These are phyloP conservation scores for Myriangium duriaei DNA, from an alignment of 2,329 filamentous ascomycete species.

Conservation along the genomic window DNA sequence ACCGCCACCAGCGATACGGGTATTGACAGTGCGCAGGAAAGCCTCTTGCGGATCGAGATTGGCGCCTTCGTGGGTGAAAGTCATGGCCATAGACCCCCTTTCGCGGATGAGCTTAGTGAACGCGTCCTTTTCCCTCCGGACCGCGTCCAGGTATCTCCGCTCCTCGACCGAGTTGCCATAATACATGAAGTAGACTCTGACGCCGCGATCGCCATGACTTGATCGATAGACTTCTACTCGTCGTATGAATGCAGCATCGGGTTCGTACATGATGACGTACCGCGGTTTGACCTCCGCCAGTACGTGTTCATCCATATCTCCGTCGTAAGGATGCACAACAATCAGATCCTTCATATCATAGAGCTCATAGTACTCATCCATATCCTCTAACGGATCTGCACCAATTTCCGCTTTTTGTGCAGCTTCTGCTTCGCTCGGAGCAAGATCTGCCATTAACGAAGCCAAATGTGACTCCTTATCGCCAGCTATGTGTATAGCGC, in stretches of 20 bases:
- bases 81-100: conserved; percentile 79
- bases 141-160: conserved; percentile 15
- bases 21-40: conserved; percentile 92
- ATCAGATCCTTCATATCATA: conserved; percentile 85
- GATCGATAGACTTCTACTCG: conserved; percentile 92
- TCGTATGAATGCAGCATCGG: conserved; percentile 85
- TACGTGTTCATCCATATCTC: conserved; percentile 92
- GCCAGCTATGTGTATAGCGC: conserved; percentile 63
- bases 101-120: conserved; percentile 94
- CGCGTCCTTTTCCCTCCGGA: conserved; percentile 83
- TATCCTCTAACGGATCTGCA: conserved; percentile 71
- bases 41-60: conserved; percentile 75
- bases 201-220: conserved; percentile 77
- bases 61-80: conserved; percentile 59
- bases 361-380: conserved; percentile 84
- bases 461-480: conserved; percentile 76
- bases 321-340: conserved; percentile 84
- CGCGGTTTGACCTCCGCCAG: conserved; percentile 85
- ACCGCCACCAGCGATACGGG: conserved; percentile 87
- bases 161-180: conserved; percentile 55
- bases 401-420: conserved; percentile 58
- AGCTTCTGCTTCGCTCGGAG: conserved; percentile 65
- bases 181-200: conserved; percentile 93
- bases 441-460: conserved; percentile 67
- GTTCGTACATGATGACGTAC: conserved; percentile 98